Evolutionary conservation across 2,329 filamentous ascomycete genomes (phyloP).

Genomic region (Orbilia oligospora): DNA sequence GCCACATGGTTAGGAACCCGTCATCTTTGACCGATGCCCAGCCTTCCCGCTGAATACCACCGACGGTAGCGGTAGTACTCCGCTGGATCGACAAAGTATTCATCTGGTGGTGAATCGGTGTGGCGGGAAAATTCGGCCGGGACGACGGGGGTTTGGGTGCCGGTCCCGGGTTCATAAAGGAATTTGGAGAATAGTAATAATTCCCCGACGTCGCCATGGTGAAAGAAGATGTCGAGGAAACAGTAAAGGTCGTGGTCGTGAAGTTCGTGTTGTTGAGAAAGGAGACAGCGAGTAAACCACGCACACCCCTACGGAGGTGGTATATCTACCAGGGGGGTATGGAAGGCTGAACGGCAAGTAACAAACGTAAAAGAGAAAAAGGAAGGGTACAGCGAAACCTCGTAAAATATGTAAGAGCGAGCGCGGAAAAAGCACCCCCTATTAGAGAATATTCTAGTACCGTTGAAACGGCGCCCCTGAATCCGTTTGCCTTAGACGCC

Average conservation of each 20-base stretch:
- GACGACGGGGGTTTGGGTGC: conserved; percentile 56
- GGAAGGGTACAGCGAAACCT: conserved; percentile 19
- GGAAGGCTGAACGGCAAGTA: conserved; percentile 22
- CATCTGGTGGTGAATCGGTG: conserved; percentile 54
- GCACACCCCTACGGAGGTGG: conserved; percentile 21
- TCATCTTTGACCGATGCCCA: conserved; percentile 82
- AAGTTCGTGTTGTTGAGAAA: conserved; percentile 37
- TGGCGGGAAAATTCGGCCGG: conserved; percentile 49
- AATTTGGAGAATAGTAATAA: conserved; percentile 55
- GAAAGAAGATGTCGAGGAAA: conserved; percentile 22
- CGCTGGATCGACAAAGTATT: conserved; percentile 56
- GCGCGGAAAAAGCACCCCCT: conserved; percentile 3
- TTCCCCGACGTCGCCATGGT: conserved; percentile 56
- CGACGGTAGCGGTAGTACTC: conserved; percentile 26
- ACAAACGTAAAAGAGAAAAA: conserved; percentile 10
- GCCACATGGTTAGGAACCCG: conserved; percentile 85
- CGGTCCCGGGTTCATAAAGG: conserved; percentile 57
- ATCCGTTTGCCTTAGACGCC: conserved; percentile 20
- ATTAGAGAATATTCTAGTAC: conserved; percentile 2
- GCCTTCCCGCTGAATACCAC: conserved; percentile 48
- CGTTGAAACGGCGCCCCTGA: conserved; percentile 26
- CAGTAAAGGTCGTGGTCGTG: conserved; percentile 17
- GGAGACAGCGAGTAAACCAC: conserved; percentile 32
- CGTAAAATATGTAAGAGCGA: conserved; percentile 13
- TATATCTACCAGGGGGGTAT: conserved; percentile 34